Evolutionary conservation across 1,284 basidiomycete genomes (phyloP), one percentile per base, ranked within the genome.

Genomic region (Malassezia restricta): DNA sequence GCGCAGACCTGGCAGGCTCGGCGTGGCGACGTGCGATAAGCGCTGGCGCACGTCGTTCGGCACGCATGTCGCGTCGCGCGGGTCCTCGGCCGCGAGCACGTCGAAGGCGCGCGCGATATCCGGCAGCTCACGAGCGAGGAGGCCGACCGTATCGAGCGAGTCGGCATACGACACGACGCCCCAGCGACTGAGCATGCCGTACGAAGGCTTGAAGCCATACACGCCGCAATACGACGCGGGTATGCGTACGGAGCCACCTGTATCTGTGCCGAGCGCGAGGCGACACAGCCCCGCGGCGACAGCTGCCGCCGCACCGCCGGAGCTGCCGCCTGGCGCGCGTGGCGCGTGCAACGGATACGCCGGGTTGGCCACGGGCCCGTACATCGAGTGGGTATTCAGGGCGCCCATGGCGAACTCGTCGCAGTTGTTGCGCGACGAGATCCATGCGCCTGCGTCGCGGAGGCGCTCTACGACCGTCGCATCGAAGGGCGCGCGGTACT

Each of bases 391-490:
- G 17, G 56, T 46, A 46, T 71, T 72, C 1, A 55, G 35, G 12
- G 40, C 48, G 24, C 92, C 92, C 92, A 98, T 98, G 0, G 91
- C 91, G 74, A 98, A 98, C 74, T 96, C 92, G 71, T 98, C 92
- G 74, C 89, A 90, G 70, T 95, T 95, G 0, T 90, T 85, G 75
- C 92, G 92, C 2, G 88, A 90, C 0, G 84, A 68, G 11, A 96
- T 80, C 8, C 79, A 73, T 0, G 84, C 88, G 1, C 88, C 90
- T 0, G 80, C 78, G 0, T 76, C 58, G 1, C 78, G 76, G 0
- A 98, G 75, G 2, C 82, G 74, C 1, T 75, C 59, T 0, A 95
- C 86, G 5, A 85, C 85, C 0, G 88, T 89, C 42, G 92, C 89
- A 69, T 90, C 85, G 66, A 85, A 90, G 0, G 88, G 87, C 0